These are phyloP conservation scores for Aspergillus tamarii DNA, from an alignment of 2,329 filamentous ascomycete species.

Conservation along the genomic window DNA sequence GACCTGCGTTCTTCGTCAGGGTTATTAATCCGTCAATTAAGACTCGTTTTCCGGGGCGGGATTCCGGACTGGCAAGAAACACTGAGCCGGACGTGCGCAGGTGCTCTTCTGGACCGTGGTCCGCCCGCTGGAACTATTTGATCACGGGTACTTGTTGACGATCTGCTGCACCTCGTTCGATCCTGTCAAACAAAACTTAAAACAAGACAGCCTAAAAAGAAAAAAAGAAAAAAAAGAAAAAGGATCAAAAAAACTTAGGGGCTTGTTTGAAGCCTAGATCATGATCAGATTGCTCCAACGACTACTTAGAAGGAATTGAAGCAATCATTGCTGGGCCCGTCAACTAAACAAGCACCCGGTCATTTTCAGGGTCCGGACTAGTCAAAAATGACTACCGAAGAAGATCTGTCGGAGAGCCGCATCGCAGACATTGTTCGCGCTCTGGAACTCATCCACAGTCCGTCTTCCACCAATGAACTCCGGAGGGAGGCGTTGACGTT, in stretches of 20 bases:
- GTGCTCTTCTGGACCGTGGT: conserved; percentile 10
- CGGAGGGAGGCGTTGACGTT: conserved; percentile 82
- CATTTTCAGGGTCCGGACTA: neutral
- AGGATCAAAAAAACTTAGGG: neutral
- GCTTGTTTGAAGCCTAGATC: conserved; percentile 15
- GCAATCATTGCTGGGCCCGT: conserved; percentile 2
- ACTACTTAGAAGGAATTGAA: conserved; percentile 14
- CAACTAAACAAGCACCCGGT: neutral
- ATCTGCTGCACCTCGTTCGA: neutral
- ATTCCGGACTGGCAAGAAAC: neutral
- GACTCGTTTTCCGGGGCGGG: neutral
- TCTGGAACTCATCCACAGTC: conserved; percentile 82
- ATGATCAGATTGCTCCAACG: conserved; percentile 18
- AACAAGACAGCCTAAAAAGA: neutral
- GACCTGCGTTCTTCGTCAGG: neutral
- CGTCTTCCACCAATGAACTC: conserved; percentile 76
- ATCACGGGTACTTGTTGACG: conserved; percentile 3
- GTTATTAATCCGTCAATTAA: neutral
- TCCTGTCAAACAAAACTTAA: neutral
- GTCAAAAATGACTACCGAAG: conserved; percentile 37
- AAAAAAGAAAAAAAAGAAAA: neutral
- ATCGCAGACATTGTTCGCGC: conserved; percentile 71
- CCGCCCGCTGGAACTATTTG: conserved; percentile 11
- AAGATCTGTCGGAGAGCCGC: conserved; percentile 40
- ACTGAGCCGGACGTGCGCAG: conserved; percentile 2